Base-by-base conservation (phyloP, 2,329 filamentous ascomycete species). In the Coleophoma cylindrospora region DNA sequence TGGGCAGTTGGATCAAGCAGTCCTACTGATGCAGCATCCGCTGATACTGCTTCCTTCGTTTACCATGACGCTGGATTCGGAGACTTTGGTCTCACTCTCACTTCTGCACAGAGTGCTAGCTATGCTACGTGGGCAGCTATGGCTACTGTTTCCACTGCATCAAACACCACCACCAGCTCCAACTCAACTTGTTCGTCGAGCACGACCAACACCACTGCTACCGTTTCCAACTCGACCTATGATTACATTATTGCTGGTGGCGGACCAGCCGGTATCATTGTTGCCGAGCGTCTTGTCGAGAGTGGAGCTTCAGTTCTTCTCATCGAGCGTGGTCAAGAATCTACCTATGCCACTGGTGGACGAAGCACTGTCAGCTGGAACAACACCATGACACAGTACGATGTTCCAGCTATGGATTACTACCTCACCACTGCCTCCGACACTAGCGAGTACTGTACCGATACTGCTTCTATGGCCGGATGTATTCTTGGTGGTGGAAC, bases 351-450 rank as follows among this genome's bases (percentile, higher is more conserved):
- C 3, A 51, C 50, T 21, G 56, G 57, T 17, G 56, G 56, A 17
- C 50, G 54, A 41, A 55, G 52, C 19, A 50, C 47, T 12, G 53
- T 60, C 9, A 45, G 21, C 34, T 60, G 56, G 56, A 58, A 60
- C 38, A 49, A 55, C 5, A 57, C 56, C 11, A 48, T 87, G 38
- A 86, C 83, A 14, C 80, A 84, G 32, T 87, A 87, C 56, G 84
- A 88, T 57, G 80, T 87, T 4, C 84, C 84, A 0, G 81, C 83
- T 36, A 76, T 87, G 54, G 83, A 80, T 64, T 87, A 87, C 62
- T 73, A 87, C 36, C 52, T 59, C 65, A 84, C 87, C 27, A 80
- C 86, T 55, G 77, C 79, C 15, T 87, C 84, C 64, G 75, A 75
- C 3, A 57, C 57, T n/a, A 48, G 47, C 2, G 55, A 57, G 40